Percentiles rank a stretch among this genome's conserved stretches.
phyloP scores from a whole-genome alignment of 257 asterid genomes.

The Euphrasia confusa region DNA sequence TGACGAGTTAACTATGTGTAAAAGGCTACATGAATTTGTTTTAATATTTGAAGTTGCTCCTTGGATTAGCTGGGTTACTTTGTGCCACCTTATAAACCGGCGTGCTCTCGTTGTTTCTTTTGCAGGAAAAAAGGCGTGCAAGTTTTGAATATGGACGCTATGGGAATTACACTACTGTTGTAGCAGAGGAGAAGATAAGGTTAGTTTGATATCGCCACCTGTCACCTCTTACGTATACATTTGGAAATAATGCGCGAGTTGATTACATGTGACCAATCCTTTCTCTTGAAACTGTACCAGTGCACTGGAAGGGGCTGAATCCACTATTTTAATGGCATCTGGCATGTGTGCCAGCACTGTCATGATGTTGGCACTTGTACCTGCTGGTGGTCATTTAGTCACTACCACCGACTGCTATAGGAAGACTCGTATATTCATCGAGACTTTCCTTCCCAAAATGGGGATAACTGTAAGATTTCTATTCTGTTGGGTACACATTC shows the following conservation, averaged over 20 bases:
- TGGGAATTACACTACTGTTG: constrained; percentile 84
- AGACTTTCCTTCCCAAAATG: constrained; percentile 80
- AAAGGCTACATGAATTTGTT: too few relatives aligned
- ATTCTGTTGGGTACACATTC: constrained; percentile 4
- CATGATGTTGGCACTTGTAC: constrained; percentile 77
- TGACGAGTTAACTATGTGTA: background rate
- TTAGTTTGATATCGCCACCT: constrained; percentile 21
- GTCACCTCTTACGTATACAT: background rate
- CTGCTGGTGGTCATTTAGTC: constrained; percentile 92
- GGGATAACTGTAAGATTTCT: constrained; percentile 66
- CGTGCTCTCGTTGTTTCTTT: constrained; percentile 18
- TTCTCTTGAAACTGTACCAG: constrained; percentile 38
- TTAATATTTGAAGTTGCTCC: too few relatives aligned
- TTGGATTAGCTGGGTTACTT: background rate
- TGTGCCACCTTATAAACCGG: constrained; percentile 2
- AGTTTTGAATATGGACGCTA: constrained; percentile 94
- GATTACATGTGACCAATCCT: too few relatives aligned
- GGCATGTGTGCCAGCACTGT: constrained; percentile 92
- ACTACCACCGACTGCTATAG: constrained; percentile 93
- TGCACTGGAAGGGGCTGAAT: constrained; percentile 95
- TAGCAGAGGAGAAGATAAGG: constrained; percentile 88
- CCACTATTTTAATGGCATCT: constrained; percentile 78
- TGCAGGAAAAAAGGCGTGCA: constrained; percentile 69
- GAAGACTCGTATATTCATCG: constrained; percentile 80
- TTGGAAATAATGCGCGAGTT: background rate